Evolutionary conservation across 2,329 filamentous ascomycete species (phyloP), one percentile per base, ranked within the genome.

Genomic region (Tolypocladium pustulatum): DNA sequence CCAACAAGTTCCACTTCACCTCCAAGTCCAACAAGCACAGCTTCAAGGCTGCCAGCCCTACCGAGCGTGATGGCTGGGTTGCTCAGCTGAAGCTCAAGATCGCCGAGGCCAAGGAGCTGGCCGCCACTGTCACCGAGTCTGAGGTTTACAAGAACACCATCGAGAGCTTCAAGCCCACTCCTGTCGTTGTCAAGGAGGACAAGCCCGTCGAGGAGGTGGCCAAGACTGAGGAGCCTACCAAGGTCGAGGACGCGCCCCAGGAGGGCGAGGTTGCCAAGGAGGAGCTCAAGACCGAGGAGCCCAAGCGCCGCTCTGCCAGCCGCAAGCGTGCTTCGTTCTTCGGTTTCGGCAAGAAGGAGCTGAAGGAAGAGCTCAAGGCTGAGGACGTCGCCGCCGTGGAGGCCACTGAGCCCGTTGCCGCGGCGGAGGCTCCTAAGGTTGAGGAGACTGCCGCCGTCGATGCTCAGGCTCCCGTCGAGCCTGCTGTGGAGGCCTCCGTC

Each of bases 1-100:
- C 82, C 65, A 82, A 84, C 76, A 92, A 94, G 77, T 96, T 99
- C 81, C 80, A 85, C 70, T 89, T 97, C 81, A 90, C 87, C 72
- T 77, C 89, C 71, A 86, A 88, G 76, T 89, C 88, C 66, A 88
- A 95, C 78, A 96, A 96, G 85, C 91, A 97, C 83, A 83, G 83
- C 61, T 96, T 99, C 82, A 93, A 97, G 84, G 90, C 93, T 59
- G 69, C 79, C 68, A 87, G 71, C 68, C 68, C 83, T 55, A 78
- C 84, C 60, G 91, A 97, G 78, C 91, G 93, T 71, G 91, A 96
- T 75, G 90, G 89, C 82, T 97, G 94, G 94, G 84, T 96, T 68
- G 78, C 85, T 62, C 88, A 92, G 69, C 74, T 96, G 66, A 91
- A 94, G 83, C 77, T 83, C 69, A 90, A 92, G 81, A 83, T 89